Evolutionary conservation across 2,329 filamentous ascomycete genomes (phyloP), one percentile per base, ranked within the genome.

Genomic region (Fusarium robinianum): DNA sequence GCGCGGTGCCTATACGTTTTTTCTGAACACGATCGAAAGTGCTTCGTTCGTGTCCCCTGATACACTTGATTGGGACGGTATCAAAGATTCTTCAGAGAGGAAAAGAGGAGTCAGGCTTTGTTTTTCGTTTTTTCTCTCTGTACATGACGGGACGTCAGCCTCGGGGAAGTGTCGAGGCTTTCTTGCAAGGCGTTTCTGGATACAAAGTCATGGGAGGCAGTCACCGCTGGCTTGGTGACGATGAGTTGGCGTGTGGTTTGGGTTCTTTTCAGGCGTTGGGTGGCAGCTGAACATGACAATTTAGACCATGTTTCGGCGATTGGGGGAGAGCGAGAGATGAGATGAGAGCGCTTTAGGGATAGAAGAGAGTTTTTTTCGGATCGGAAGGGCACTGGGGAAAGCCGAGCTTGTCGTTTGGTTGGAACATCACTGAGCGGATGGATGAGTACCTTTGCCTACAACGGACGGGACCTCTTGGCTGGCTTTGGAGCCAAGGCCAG

Each of bases 11-110:
- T 55, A 58, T 57, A 60, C 57, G 58, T 61, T 61, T 60, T 59
- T 55, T 57, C 44, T 51, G 41, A 38, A 46, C 45, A 51, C 53
- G 58, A 60, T 61, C 50, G 58, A 61, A 61, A 61, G 58, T 57
- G 58, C 58, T 61, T 61, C 58, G 36, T 55, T 50, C 58, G 58
- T 46, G 58, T 36, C 46, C n/a, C 23, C 8, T 38, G 18, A n/a
- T 14, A 18, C 22, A 23, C 17, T 25, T 22, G 8, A 23, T 29
- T 40, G 37, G 38, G 45, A 31, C 31, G 51, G 51, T 31, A 32
- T 21, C 17, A 26, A 37, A 24, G 38, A 31, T 17, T 22, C 8
- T 26, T 46, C 18, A 27, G 16, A 14, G 33, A 35, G 18, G 38
- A 19, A 18, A 26, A 47, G 17, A 29, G 18, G 27, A 25, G 46